Evolutionary conservation across 495 filamentous ascomycete genomes (phyloP).

Genomic region (Penicillium psychrofluorescens): DNA sequence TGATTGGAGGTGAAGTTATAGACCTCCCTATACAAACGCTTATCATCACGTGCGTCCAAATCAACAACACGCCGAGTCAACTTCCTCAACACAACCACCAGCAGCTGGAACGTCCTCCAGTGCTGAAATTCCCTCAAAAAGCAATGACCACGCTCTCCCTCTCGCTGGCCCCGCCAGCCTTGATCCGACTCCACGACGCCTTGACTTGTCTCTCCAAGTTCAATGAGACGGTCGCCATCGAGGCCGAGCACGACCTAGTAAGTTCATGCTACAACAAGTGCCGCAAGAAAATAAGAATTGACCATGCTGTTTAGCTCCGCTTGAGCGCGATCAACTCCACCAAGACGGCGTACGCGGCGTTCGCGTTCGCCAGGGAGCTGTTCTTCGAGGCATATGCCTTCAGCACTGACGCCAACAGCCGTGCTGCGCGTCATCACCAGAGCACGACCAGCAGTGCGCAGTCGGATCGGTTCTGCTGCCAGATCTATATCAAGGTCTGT

Average conservation of each 20-base stretch:
- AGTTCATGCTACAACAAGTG: not conserved
- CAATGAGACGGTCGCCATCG: slow-evolving; percentile 80
- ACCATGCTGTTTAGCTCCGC: slow-evolving; percentile 48
- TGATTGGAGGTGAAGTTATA: no score
- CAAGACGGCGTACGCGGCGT: slow-evolving; percentile 85
- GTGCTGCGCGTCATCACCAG: slow-evolving; percentile 2
- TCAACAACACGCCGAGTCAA: no score
- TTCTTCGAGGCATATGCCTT: slow-evolving; percentile 76
- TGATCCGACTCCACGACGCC: slow-evolving; percentile 70
- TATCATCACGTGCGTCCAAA: no score
- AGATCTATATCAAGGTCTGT: slow-evolving; percentile 61
- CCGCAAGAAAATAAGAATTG: not conserved
- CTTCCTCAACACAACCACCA: no score
- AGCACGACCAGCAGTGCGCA: slow-evolving; percentile 8
- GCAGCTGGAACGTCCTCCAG: no score
- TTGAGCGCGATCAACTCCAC: slow-evolving; percentile 84
- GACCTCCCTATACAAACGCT: no score
- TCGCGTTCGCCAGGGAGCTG: slow-evolving; percentile 59
- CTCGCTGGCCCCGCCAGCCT: slow-evolving; percentile 66
- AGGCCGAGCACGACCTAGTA: slow-evolving; percentile 71
- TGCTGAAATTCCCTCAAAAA: no score
- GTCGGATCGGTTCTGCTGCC: slow-evolving; percentile 61
- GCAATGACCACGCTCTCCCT: slow-evolving; percentile 70
- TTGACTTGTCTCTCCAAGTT: slow-evolving; percentile 88
- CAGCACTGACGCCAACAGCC: slow-evolving; percentile 3